A percentile compares a stretch with the other conserved stretches of the same genome.
Conservation (phyloP, 129 eudicot genomes). For the Smallanthus sonchifolius region DNA sequence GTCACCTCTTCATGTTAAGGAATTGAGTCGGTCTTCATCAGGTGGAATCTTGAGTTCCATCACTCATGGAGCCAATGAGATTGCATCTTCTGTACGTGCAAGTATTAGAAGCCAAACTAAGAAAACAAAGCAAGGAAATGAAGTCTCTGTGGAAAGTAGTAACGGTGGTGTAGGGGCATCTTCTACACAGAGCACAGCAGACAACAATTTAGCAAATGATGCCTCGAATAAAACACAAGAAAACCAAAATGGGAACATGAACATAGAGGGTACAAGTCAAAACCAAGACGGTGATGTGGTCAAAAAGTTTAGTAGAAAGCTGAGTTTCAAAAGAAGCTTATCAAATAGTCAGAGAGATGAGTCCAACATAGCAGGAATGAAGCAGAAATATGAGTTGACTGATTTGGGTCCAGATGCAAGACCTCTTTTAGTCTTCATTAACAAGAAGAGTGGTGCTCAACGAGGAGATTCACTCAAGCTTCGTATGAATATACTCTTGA, state of each 20-base stretch:
- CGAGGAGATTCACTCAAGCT: constrained; percentile 81
- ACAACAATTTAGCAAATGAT: constrained; percentile 34
- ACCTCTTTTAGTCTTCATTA: constrained; percentile 84
- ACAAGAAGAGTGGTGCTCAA: constrained; percentile 97
- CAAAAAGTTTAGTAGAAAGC: constrained; percentile 42
- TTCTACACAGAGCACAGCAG: constrained; percentile 47
- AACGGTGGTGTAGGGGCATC: constrained; percentile 43
- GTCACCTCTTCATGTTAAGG: constrained; percentile 84
- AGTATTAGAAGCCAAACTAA: constrained; percentile 84
- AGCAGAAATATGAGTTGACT: constrained; percentile 67
- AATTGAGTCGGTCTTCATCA: constrained; percentile 48
- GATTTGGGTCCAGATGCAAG: constrained; percentile 94
- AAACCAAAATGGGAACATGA: constrained; percentile 36
- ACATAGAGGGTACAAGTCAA: constrained; percentile 40
- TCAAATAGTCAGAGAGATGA: constrained; percentile 51
- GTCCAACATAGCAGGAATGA: constrained; percentile 41
- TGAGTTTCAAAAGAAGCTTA: constrained; percentile 57
- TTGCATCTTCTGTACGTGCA: constrained; percentile 97
- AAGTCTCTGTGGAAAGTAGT: constrained; percentile 44
- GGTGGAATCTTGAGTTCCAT: constrained; percentile 87
- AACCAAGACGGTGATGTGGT: constrained; percentile 34
- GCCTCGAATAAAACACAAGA: constrained; percentile 44
- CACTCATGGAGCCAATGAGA: constrained; percentile 96
- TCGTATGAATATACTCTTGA: constrained; percentile 82
- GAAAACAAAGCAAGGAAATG: constrained; percentile 57